Percentiles rank a stretch among this genome's conserved stretches.
Evolutionary conservation across 1,139 yeast genomes (phyloP).

Genomic region (Meyerozyma guilliermondii): DNA sequence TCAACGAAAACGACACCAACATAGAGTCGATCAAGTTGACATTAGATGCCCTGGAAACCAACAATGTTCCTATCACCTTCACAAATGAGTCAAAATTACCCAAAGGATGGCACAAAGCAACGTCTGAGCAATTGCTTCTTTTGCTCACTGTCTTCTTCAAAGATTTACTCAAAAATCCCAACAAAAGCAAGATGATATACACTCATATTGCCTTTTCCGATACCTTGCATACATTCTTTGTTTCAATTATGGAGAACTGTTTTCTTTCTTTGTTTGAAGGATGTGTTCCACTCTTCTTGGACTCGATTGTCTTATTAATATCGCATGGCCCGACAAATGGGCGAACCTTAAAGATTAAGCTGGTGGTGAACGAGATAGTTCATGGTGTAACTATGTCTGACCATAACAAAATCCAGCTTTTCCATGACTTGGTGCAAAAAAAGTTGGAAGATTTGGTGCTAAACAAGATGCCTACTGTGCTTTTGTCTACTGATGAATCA

Average conservation of each 20-base stretch:
- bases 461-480: conserved; percentile 6
- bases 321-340: not conserved
- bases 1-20: not conserved
- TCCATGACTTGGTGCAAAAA: conserved; percentile 3
- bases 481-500: conserved; percentile 30
- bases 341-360: not conserved
- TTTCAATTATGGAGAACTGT: conserved; percentile 21
- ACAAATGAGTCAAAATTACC: conserved; percentile 11
- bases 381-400: not conserved
- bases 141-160: conserved; percentile 35
- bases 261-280: conserved; percentile 28
- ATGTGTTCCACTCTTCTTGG: conserved; percentile 28
- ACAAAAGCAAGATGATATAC: conserved; percentile 15
- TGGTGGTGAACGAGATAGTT: not conserved
- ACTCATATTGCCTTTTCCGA: conserved; percentile 19
- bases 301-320: conserved; percentile 9
- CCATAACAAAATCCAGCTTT: conserved; percentile 2
- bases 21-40: not conserved
- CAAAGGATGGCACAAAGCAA: conserved; percentile 58
- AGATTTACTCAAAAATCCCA: conserved; percentile 13
- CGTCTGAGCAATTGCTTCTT: conserved; percentile 54
- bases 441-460: conserved; percentile 6
- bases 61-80: conserved; percentile 2
- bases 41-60: not conserved
- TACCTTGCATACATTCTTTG: conserved; percentile 19